Evolutionary conservation across 768 basidiomycete genomes (phyloP).

Genomic region (Calocera viscosa): DNA sequence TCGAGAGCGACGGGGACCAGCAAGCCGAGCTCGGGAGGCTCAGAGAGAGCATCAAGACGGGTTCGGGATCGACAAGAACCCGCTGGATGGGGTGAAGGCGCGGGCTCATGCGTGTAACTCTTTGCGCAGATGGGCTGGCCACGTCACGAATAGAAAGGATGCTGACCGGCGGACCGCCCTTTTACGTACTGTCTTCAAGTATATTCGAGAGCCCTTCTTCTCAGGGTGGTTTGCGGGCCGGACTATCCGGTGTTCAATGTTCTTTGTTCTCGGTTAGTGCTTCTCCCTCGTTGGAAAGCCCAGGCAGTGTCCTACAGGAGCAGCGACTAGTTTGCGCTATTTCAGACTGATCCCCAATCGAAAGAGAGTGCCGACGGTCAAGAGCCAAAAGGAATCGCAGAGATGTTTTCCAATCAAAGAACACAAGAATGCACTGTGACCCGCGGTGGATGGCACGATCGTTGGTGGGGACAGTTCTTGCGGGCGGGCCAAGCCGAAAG

Average conservation of each 20-base stretch:
- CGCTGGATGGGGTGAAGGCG: conserved; percentile 52
- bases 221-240: too few species aligned
- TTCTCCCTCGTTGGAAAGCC: too few species aligned
- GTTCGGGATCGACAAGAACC: conserved; percentile 61
- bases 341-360: too few species aligned
- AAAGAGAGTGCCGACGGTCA: too few species aligned
- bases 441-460: background rate
- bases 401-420: too few species aligned
- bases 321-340: too few species aligned
- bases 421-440: background rate
- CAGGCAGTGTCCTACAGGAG: too few species aligned
- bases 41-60: conserved; percentile 34
- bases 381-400: too few species aligned
- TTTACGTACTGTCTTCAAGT: background rate
- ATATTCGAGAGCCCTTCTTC: too few species aligned
- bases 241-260: too few species aligned
- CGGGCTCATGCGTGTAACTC: conserved; percentile 38
- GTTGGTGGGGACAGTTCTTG: background rate
- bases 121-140: background rate
- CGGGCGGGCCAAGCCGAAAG: background rate
- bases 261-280: too few species aligned
- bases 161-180: conserved; percentile 8
- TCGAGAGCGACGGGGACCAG: conserved; percentile 38
- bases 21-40: conserved; percentile 12
- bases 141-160: conserved; percentile 1